Evolutionary conservation across 495 filamentous ascomycete species (phyloP).

Genomic region (Neurospora sp.): DNA sequence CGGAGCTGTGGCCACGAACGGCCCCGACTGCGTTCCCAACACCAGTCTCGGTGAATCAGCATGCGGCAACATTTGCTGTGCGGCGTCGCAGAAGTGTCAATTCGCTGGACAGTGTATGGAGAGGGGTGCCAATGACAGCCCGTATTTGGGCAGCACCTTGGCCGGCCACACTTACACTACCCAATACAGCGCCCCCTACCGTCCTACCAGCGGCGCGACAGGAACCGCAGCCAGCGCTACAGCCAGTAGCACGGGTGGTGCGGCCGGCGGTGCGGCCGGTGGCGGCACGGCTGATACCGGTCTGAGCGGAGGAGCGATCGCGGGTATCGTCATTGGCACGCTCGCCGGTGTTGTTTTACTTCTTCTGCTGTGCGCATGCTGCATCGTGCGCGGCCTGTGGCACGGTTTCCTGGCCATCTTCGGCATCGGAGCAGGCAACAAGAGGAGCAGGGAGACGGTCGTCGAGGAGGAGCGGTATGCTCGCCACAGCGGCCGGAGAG

Average conservation of each 20-base stretch:
- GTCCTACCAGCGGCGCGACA: slow-evolving; percentile 54
- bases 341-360: slow-evolving; percentile 67
- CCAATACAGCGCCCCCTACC: slow-evolving; percentile 49
- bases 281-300: slow-evolving; percentile 33
- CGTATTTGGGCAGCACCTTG: slow-evolving; percentile 26
- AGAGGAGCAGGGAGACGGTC: slow-evolving; percentile 45
- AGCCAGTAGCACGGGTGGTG: slow-evolving; percentile 29
- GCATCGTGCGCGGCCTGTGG: slow-evolving; percentile 57
- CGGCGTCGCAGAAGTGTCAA: slow-evolving; percentile 57
- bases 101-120: slow-evolving; percentile 34
- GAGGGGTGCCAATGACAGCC: slow-evolving; percentile 10
- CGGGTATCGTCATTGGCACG: slow-evolving; percentile 86
- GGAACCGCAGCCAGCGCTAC: slow-evolving; percentile 31
- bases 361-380: slow-evolving; percentile 62
- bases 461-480: slow-evolving; percentile 61
- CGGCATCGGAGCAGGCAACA: slow-evolving; percentile 42
- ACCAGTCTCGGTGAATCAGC: slow-evolving; percentile 46
- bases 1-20: slow-evolving; percentile 30
- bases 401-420: slow-evolving; percentile 56
- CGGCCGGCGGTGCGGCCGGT: slow-evolving; percentile 30
- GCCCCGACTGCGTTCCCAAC: slow-evolving; percentile 43
- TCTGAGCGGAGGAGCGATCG: slow-evolving; percentile 77
- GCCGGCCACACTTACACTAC: slow-evolving; percentile 26
- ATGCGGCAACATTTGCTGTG: slow-evolving; percentile 71
- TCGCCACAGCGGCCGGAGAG: slow-evolving; percentile 24